Conservation (phyloP, 257 asterid genomes). For the Plantago elongata region DNA sequence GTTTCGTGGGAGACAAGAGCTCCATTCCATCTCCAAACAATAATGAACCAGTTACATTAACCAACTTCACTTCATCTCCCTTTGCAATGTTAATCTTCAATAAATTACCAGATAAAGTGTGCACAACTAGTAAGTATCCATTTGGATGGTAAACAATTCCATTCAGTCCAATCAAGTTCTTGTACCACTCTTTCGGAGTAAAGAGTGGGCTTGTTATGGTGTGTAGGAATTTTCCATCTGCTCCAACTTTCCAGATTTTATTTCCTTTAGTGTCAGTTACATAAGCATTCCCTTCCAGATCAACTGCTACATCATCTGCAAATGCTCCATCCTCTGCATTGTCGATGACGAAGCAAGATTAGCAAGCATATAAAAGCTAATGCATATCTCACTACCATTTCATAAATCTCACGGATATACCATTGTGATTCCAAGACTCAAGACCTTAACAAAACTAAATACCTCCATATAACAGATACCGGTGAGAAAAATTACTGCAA, state of each 20-base stretch:
- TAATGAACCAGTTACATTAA: slow-evolving; percentile 39
- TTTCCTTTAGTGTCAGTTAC: slow-evolving; percentile 61
- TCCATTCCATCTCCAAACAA: slow-evolving; percentile 84
- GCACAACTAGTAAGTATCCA: slow-evolving; percentile 66
- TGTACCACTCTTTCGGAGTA: slow-evolving; percentile 58
- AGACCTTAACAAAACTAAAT: too few relatives aligned
- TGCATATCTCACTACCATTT: too few relatives aligned
- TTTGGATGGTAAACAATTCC: slow-evolving; percentile 89
- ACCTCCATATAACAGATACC: too few relatives aligned
- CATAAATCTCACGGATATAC: too few relatives aligned
- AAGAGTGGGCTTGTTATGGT: slow-evolving; percentile 60
- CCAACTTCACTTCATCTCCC: slow-evolving; percentile 43
- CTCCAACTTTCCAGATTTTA: slow-evolving; percentile 77
- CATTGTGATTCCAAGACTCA: too few relatives aligned
- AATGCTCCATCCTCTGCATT: slow-evolving; percentile 53
- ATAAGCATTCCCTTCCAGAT: slow-evolving; percentile 70
- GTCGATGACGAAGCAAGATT: background rate
- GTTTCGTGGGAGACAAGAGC: slow-evolving; percentile 56
- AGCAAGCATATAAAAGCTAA: too few relatives aligned
- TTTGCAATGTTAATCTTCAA: slow-evolving; percentile 51
- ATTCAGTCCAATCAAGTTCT: slow-evolving; percentile 50
- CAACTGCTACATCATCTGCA: slow-evolving; percentile 81
- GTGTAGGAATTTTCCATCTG: slow-evolving; percentile 41
- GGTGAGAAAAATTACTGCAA: too few relatives aligned
- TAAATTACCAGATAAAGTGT: slow-evolving; percentile 66